These are phyloP conservation scores for Debaryomyces castellii DNA, from an alignment of 805 yeast species.

Conservation along the genomic window DNA sequence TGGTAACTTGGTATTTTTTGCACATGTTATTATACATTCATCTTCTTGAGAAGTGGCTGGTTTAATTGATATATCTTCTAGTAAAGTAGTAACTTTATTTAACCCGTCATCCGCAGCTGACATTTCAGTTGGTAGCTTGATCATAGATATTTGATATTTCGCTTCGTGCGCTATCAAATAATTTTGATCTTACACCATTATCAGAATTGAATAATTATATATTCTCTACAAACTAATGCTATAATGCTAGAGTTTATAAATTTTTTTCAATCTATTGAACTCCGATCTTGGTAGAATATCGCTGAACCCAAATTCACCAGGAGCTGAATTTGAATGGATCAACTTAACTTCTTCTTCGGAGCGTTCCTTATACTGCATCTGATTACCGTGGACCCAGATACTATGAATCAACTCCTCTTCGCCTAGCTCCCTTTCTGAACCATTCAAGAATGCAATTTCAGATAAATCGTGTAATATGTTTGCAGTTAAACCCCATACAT, in stretches of 20 bases:
- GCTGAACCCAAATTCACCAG: slow-evolving; percentile 41
- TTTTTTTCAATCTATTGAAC: slow-evolving; percentile 37
- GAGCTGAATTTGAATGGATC: slow-evolving; percentile 31
- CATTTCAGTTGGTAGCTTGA: background rate
- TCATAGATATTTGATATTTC: background rate
- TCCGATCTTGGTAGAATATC: slow-evolving; percentile 47
- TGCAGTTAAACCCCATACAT: slow-evolving; percentile 84
- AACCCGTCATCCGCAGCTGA: background rate
- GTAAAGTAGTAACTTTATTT: slow-evolving; percentile 3
- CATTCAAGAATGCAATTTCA: slow-evolving; percentile 41
- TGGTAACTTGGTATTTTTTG: slow-evolving; percentile 1
- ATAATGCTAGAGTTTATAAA: slow-evolving; percentile 32
- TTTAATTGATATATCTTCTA: slow-evolving; percentile 7
- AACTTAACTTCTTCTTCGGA: slow-evolving; percentile 54
- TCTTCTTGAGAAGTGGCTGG: background rate
- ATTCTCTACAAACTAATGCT: background rate
- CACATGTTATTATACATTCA: slow-evolving; percentile 3
- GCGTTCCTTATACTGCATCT: slow-evolving; percentile 49
- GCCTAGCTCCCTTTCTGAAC: slow-evolving; percentile 37
- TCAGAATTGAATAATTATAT: background rate
- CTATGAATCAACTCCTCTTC: slow-evolving; percentile 68
- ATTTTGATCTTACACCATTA: background rate
- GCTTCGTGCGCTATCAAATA: background rate
- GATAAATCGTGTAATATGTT: slow-evolving; percentile 75
- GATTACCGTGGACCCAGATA: slow-evolving; percentile 52